Evolutionary conservation across 2,329 filamentous ascomycete species (phyloP).

Genomic region (Plenodomus biglobosus): DNA sequence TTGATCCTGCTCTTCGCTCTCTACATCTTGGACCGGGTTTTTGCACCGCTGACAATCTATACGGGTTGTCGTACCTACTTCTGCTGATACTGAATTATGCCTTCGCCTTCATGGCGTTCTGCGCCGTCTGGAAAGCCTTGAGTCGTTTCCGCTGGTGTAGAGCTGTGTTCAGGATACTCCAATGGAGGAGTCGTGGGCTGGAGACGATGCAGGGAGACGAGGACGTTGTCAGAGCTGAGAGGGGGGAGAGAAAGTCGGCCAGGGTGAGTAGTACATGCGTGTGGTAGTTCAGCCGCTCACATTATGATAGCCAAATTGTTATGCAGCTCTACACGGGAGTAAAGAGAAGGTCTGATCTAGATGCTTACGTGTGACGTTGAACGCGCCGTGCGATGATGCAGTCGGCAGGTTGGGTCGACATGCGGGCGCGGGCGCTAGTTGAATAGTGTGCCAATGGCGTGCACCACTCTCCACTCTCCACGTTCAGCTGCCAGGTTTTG

Average conservation of each 20-base stretch:
- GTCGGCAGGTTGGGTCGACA: too few relatives aligned
- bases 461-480: too few relatives aligned
- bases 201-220: background rate
- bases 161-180: background rate
- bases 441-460: too few relatives aligned
- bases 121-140: background rate
- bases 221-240: background rate
- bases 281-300: background rate
- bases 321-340: too few relatives aligned
- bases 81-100: background rate
- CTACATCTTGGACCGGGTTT: background rate
- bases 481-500: too few relatives aligned
- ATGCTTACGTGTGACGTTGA: too few relatives aligned
- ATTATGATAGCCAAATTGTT: too few relatives aligned
- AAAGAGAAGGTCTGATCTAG: too few relatives aligned
- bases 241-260: background rate
- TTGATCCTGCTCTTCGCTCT: conserved; percentile 1
- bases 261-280: background rate
- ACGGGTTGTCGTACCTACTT: background rate
- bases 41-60: conserved; percentile 1
- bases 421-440: too few relatives aligned
- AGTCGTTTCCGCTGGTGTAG: background rate
- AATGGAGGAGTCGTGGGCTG: background rate
- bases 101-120: background rate
- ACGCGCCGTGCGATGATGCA: too few relatives aligned